Evolutionary conservation across 2,329 filamentous ascomycete genomes (phyloP), one percentile per base, ranked within the genome.

Genomic region (Magnaporthiopsis poae): DNA sequence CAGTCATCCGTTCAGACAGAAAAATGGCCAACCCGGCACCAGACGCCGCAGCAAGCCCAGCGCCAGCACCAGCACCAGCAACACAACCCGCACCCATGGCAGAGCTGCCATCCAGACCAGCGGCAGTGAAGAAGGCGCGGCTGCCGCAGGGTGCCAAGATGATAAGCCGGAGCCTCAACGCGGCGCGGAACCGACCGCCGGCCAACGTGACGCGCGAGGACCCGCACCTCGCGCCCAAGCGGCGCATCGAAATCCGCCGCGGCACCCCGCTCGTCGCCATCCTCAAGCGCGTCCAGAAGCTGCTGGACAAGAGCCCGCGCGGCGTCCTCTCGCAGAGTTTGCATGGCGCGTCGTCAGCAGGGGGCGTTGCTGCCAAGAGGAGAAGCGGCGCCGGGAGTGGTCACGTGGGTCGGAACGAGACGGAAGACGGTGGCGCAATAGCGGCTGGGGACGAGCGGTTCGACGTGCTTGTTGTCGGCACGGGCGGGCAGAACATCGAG

Each of bases 181-280:
- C 65, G 71, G 63, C 60, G 36, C 46, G 69, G 71, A 63, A 71
- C 71, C 66, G 73, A 69, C 68, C 64, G 61, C 29, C 66, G 67
- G 15, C 69, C 69, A 5, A 67, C 71, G 15, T 69, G 68, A 66
- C 69, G 70, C 7, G 64, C 18, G 69, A 46, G 64, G 59, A 65
- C 64, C 64, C 33, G 25, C 64, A 65, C 59, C 60, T 65, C 36
- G 64, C 64, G 12, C 60, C 69, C 69, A 39, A 71, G 74, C 9
- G 69, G 71, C 66, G 74, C 68, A 80, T 92, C 75, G 91, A 91
- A 78, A 80, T 92, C 67, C 86, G 85, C 56, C 77, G 84, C 60
- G 80, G 80, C 56, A 87, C 88, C 0, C 86, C 88, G 8, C 90
- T 91, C 79, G 84, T 91, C 76, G 84, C 88, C 13, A 80, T 85